Conservation (phyloP, 179 eudicot species). For the Pouteria campechiana region DNA sequence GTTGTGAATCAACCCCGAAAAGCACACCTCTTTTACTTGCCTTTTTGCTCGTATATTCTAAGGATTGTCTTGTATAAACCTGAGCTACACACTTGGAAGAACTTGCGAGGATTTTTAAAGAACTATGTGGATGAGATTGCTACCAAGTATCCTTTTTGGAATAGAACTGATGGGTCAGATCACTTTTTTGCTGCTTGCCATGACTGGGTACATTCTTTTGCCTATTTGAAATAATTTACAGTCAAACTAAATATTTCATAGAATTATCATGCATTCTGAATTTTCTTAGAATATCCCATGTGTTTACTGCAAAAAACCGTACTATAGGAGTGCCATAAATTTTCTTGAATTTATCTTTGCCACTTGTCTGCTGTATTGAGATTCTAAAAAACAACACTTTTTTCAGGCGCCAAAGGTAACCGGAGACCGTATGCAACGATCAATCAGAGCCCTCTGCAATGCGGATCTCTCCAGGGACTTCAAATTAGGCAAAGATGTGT, state of each 20-base stretch:
- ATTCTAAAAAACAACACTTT: neutral
- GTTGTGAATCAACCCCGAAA: slow-evolving; percentile 51
- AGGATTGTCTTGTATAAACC: slow-evolving; percentile 23
- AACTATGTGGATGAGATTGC: slow-evolving; percentile 36
- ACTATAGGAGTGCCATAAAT: neutral
- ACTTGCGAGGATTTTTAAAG: slow-evolving; percentile 35
- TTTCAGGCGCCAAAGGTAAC: slow-evolving; percentile 18
- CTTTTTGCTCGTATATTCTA: slow-evolving; percentile 48
- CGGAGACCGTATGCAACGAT: slow-evolving; percentile 16
- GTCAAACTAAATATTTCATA: neutral
- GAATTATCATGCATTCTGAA: neutral
- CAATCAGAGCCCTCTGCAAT: slow-evolving; percentile 24
- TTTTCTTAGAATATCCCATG: neutral
- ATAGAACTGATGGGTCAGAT: slow-evolving; percentile 57
- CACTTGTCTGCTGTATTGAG: neutral
- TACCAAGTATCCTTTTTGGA: slow-evolving; percentile 54
- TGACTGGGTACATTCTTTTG: slow-evolving; percentile 51
- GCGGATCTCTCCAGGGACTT: slow-evolving; percentile 18
- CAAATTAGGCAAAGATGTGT: slow-evolving; percentile 20
- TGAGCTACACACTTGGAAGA: slow-evolving; percentile 18
- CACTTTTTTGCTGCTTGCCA: slow-evolving; percentile 77
- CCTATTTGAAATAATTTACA: neutral
- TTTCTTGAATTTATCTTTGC: neutral
- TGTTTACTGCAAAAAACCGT: neutral
- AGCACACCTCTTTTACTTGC: slow-evolving; percentile 73